Evolutionary conservation across 139 green algal genomes (phyloP), one percentile per base, ranked within the genome.

Genomic region (Haematococcus sp.): DNA sequence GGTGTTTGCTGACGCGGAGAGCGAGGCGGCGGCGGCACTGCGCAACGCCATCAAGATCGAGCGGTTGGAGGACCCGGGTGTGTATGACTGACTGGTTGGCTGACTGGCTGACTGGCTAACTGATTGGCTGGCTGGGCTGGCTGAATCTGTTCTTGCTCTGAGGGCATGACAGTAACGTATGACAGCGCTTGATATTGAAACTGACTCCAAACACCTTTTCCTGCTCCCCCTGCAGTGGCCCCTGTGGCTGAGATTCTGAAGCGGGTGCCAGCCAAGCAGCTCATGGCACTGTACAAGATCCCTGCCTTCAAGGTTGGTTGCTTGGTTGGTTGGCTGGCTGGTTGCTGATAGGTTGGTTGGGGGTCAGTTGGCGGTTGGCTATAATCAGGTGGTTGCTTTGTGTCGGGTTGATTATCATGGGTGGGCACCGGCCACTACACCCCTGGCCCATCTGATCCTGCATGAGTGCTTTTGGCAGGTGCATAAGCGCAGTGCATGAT

Each of bases 201-300:
- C 40, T 16, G 60, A 16, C 27, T 23, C 32, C 34, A 33, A 7
- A 46, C 28, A 28, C 4, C 28, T n/a, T 15, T 3, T 30, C 43
- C 40, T 30, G 15, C 43, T 28, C 4, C 52, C 20, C 35, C 3
- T 23, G 51, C 28, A 85, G 30, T 81, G 0, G 58, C 61, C 0
- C 88, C 92, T 16, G 84, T 97, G 30, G 63, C 77, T 4, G 89
- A 97, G 78, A 95, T 98, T 68, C 78, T 98, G 51, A 76, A 83
- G 75, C 87, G 95, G 19, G 96, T 93, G 73, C 88, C 90, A 1
- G 63, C 71, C 30, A 89, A 92, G 78, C 82, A 93, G 77, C 90
- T 98, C 34, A 97, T 97, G 92, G 40, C 70, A 22, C 64, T 96
- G 58, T 98, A 98, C 89, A 94, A 93, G 68, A 89, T 94, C 30